Evolutionary conservation across 2,329 filamentous ascomycete species (phyloP).

Genomic region (Sphaerulina vaccinii): DNA sequence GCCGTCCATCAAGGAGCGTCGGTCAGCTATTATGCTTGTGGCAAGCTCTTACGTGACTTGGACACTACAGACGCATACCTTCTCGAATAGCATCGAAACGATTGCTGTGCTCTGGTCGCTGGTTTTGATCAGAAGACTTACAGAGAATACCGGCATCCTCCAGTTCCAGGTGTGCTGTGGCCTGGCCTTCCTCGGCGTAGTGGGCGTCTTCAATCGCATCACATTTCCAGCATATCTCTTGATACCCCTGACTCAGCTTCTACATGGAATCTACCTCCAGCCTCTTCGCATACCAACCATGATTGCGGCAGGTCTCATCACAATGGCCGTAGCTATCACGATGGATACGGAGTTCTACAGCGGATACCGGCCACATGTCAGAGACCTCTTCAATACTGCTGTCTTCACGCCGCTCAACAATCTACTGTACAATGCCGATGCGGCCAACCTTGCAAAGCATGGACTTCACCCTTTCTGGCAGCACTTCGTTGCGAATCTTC

Average conservation of each 20-base stretch:
- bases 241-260: conserved; percentile 75
- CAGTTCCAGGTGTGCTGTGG: conserved; percentile 73
- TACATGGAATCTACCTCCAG: conserved; percentile 83
- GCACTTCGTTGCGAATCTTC: conserved; percentile 52
- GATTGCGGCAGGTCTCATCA: conserved; percentile 63
- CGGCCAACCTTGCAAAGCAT: conserved; percentile 52
- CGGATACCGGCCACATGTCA: conserved; percentile 66
- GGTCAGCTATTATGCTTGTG: conserved; percentile 75
- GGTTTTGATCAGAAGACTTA: conserved; percentile 84
- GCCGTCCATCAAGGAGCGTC: conserved; percentile 67
- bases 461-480: conserved; percentile 55
- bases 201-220: conserved; percentile 93
- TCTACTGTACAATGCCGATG: conserved; percentile 51
- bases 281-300: conserved; percentile 50
- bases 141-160: conserved; percentile 73
- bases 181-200: conserved; percentile 76
- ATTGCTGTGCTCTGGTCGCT: conserved; percentile 89
- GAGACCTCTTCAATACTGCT: conserved; percentile 58
- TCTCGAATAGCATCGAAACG: conserved; percentile 96
- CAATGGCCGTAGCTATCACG: conserved; percentile 71
- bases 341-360: conserved; percentile 85
- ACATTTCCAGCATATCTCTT: conserved; percentile 93
- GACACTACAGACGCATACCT: conserved; percentile 98
- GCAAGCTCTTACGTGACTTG: conserved; percentile 98
- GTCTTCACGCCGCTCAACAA: conserved; percentile 56